Evolutionary conservation across 1,284 basidiomycete species (phyloP), one percentile per base, ranked within the genome.

Genomic region (Apiotrichum porosum): DNA sequence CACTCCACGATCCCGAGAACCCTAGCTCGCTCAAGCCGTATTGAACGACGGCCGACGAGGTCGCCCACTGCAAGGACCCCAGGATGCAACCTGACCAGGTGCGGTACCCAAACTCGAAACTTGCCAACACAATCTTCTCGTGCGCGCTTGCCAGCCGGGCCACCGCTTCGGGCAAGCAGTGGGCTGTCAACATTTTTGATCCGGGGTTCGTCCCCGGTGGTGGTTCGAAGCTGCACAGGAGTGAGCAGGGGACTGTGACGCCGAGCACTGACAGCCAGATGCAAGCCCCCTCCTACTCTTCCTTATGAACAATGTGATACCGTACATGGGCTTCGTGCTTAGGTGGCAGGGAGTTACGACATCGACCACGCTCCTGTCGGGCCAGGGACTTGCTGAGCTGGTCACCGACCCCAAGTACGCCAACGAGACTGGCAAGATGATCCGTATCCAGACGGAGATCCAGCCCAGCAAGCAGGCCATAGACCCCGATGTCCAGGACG

Each of bases 181-280:
- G 60, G 60, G 38, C 33, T 19, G 45, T 57, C 14, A 47, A 49
- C 35, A 41, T 41, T 2, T 49, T 54, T 33, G 57, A 57, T 12
- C 60, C 60, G 3, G 60, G 60, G 4, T 54, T 59, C 17, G 53
- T 59, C 30, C 49, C 60, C 10, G 37, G 42, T 15, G 43, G 43
- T 13, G 43, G 43, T 6, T 31, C 40, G 9, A 3, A 30, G 26
- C 40, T 42, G 5, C 28, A 24, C 24, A 3, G 31, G 4, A 15
- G 40, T 42, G n/a, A 13, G 40, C 33, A 12, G 8, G 26, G 26
- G 26, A 13, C 30, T 41, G 24, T 41, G 19, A 28, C 6, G 9
- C 17, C 37, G 15, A 9, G 37, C 3, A 8, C 30, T 33, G 18
- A 39, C 44, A 5, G 30, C 12, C 23, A 2, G 32, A 40, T n/a